Evolutionary conservation across 352 stramenopile genomes (phyloP).

Genomic region (Pythium insidiosum): DNA sequence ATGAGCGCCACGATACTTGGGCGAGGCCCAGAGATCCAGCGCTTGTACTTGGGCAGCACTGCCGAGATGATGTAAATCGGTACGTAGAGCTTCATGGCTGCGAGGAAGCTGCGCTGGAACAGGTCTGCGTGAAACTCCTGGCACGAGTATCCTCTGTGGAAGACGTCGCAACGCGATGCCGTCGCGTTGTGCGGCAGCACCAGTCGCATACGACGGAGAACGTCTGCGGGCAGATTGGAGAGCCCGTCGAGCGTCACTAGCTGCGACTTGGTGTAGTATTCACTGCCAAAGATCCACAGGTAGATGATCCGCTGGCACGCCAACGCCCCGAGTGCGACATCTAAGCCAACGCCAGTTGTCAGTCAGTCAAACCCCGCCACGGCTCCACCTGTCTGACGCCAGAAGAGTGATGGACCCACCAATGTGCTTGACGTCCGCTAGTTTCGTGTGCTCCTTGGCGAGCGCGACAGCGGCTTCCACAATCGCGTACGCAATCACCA

Average conservation of each 20-base stretch:
- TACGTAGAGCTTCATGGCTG: conserved; percentile 39
- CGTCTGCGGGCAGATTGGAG: conserved; percentile 20
- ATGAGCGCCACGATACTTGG: conserved; percentile 23
- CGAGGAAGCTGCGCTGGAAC: conserved; percentile 28
- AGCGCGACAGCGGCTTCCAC: conserved; percentile 37
- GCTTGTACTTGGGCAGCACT: conserved; percentile 45
- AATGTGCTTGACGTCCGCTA: conserved; percentile 36
- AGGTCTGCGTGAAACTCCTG: conserved; percentile 32
- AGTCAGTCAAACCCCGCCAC: neutral
- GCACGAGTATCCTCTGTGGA: conserved; percentile 37
- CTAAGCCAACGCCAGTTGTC: conserved; percentile 10
- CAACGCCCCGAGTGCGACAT: conserved; percentile 28
- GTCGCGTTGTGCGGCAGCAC: conserved; percentile 31
- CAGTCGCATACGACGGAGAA: conserved; percentile 44
- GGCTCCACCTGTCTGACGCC: neutral
- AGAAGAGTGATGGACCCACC: no score
- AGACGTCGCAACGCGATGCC: conserved; percentile 49
- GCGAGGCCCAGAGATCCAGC: conserved; percentile 48
- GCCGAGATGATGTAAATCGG: conserved; percentile 58
- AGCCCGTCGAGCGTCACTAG: conserved; percentile 42
- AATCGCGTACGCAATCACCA: conserved; percentile 41
- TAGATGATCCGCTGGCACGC: conserved; percentile 42
- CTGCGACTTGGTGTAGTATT: conserved; percentile 38
- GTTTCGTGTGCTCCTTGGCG: conserved; percentile 16
- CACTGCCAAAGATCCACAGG: conserved; percentile 50